Evolutionary conservation across 768 basidiomycete genomes (phyloP).

Genomic region (Tylopilus vinaceipallidus): DNA sequence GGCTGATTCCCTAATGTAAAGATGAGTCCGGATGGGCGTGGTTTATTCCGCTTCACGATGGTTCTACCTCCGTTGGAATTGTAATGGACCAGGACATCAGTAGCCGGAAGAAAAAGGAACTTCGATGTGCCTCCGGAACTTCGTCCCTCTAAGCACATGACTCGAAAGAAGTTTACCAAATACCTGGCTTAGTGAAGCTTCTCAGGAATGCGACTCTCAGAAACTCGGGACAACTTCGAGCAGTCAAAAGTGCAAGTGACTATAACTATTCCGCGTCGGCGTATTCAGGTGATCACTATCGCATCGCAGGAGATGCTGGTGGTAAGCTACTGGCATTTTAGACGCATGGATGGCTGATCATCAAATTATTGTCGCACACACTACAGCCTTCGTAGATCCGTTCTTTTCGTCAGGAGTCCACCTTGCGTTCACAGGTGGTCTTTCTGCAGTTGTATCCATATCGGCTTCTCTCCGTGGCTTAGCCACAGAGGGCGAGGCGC

Average conservation of each 20-base stretch:
- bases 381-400: slow-evolving; percentile 10
- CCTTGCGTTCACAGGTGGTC: slow-evolving; percentile 5
- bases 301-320: slow-evolving; percentile 44
- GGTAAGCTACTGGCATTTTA: background rate
- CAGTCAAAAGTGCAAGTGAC: no score
- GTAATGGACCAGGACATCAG: slow-evolving; percentile 37
- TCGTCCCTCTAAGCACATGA: background rate
- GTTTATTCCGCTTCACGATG: no score
- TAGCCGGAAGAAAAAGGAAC: slow-evolving; percentile 21
- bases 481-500: slow-evolving; percentile 1
- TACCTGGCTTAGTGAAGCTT: background rate
- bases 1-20: background rate
- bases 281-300: slow-evolving; percentile 40
- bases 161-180: background rate
- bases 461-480: slow-evolving; percentile 4
- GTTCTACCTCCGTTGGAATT: no score
- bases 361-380: background rate
- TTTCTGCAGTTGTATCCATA: slow-evolving; percentile 9
- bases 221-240: background rate
- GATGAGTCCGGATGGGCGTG: no score
- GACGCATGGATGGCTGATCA: background rate
- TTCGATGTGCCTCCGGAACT: background rate
- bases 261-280: slow-evolving; percentile 58
- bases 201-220: slow-evolving; percentile 5
- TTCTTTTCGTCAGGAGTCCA: slow-evolving; percentile 11